Evolutionary conservation across 352 stramenopile genomes (phyloP).

Genomic region (Globisporangium solare): DNA sequence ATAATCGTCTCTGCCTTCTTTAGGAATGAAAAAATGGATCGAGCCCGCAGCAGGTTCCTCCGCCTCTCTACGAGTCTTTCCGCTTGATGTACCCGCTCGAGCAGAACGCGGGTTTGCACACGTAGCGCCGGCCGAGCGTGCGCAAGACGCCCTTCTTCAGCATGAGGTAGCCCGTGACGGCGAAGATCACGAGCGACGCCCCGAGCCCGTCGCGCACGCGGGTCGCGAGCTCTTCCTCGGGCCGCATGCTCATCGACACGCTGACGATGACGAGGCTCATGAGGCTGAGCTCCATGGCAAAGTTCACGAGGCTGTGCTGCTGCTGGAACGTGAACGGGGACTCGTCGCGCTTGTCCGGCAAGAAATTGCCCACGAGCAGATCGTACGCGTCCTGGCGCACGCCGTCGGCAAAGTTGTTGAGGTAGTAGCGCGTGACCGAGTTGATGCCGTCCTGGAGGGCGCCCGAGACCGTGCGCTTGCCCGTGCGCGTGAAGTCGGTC

Average conservation of each 20-base stretch:
- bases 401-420: slow-evolving; percentile 95
- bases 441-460: slow-evolving; percentile 94
- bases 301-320: slow-evolving; percentile 65
- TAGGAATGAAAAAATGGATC: no score
- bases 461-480: slow-evolving; percentile 87
- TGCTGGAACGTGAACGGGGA: slow-evolving; percentile 82
- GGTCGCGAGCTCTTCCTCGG: slow-evolving; percentile 44
- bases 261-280: slow-evolving; percentile 46
- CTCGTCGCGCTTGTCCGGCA: slow-evolving; percentile 71
- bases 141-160: slow-evolving; percentile 83
- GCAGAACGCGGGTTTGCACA: slow-evolving; percentile 83
- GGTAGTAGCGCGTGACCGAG: slow-evolving; percentile 92
- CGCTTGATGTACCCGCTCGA: slow-evolving; percentile 83
- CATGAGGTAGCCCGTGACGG: slow-evolving; percentile 55
- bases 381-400: slow-evolving; percentile 92
- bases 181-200: slow-evolving; percentile 43
- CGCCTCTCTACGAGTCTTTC: slow-evolving; percentile 32
- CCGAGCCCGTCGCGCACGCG: slow-evolving; percentile 61
- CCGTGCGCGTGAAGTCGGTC: slow-evolving; percentile 94
- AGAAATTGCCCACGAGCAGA: slow-evolving; percentile 80
- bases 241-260: slow-evolving; percentile 60
- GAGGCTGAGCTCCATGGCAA: slow-evolving; percentile 53
- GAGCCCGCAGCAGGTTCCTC: no score
- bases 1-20: no score
- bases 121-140: slow-evolving; percentile 69